A percentile compares a stretch with the other conserved stretches of the same genome.
Evolutionary conservation across 495 filamentous ascomycete species (phyloP).

Genomic region (Penicillium simplicissimum): DNA sequence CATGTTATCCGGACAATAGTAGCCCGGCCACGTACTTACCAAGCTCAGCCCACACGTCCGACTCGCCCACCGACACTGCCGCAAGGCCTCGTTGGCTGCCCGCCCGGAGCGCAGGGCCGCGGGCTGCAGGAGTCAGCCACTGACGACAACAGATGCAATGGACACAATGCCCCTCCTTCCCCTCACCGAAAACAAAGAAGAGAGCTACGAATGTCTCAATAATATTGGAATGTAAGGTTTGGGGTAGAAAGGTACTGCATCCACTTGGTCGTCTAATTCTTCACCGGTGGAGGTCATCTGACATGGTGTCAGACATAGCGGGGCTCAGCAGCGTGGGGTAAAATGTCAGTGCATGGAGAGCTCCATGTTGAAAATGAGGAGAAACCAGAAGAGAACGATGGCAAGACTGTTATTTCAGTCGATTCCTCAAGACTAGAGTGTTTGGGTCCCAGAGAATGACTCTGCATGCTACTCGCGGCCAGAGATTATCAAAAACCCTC

Average conservation of each 20-base stretch:
- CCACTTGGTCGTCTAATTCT: background rate
- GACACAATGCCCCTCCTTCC: slow-evolving; percentile 1
- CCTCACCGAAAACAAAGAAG: background rate
- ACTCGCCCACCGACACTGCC: background rate
- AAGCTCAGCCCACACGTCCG: background rate
- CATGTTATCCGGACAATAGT: background rate
- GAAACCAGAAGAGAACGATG: background rate
- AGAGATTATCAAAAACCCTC: background rate
- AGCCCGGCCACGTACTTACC: background rate
- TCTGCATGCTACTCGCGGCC: background rate
- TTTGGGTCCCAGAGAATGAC: background rate
- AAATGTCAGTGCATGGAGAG: background rate
- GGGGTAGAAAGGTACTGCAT: background rate
- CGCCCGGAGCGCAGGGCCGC: background rate
- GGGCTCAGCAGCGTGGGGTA: background rate
- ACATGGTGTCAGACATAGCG: background rate
- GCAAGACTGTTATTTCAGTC: background rate
- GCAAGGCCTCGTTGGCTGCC: background rate
- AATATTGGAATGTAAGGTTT: background rate
- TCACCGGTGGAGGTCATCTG: background rate
- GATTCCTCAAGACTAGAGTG: background rate
- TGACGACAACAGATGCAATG: slow-evolving; percentile 2
- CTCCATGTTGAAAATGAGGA: background rate
- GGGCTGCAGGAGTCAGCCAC: slow-evolving; percentile 3
- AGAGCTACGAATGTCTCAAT: background rate